A percentile compares a stretch with the other conserved stretches of the same genome.
These are phyloP conservation scores for Oenanthe sinensis DNA, from an alignment of 129 eudicot genomes.

Conservation along the genomic window DNA sequence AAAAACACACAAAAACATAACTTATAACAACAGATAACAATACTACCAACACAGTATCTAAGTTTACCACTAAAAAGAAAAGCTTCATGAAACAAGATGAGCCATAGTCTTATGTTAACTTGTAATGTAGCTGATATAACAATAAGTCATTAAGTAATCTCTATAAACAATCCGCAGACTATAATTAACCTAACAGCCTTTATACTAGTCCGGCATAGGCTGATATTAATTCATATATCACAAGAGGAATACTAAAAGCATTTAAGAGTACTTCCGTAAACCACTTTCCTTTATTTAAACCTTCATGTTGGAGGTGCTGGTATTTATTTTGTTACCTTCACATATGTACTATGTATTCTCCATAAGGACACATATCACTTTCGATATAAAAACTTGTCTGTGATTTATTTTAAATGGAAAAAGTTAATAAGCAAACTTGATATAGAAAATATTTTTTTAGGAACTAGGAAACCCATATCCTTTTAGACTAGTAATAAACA, in stretches of 20 bases:
- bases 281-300: neutral
- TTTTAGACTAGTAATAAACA: no score
- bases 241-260: neutral
- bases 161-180: neutral
- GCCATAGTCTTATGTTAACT: neutral
- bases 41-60: neutral
- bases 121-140: neutral
- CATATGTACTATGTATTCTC: no score
- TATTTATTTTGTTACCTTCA: no score
- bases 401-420: neutral
- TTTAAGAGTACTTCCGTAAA: no score
- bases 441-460: no score
- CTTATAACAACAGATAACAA: no score
- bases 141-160: neutral
- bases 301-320: neutral
- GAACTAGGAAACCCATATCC: neutral
- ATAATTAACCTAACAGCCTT: neutral
- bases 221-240: neutral
- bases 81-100: neutral
- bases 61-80: no score
- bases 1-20: no score
- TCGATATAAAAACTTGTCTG: neutral
- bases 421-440: neutral
- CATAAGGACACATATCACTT: neutral
- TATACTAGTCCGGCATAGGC: neutral